phyloP scores from a whole-genome alignment of 768 basidiomycete genomes.

The Pilatotrama ljubarskyi region DNA sequence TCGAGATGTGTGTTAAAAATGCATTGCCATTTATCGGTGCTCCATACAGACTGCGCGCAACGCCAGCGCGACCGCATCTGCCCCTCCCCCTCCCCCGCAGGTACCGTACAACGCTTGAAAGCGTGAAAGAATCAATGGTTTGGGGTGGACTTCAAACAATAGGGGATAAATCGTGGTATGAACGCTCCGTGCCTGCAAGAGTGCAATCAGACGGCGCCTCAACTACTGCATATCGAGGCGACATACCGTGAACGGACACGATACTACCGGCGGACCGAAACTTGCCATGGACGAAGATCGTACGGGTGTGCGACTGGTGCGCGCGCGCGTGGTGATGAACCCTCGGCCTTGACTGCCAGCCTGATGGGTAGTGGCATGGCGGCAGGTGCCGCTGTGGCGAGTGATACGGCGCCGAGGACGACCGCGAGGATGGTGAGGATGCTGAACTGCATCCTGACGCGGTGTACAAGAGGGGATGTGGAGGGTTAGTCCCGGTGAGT shows the following conservation, averaged over 20 bases:
- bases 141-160: no score
- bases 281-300: not conserved
- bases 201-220: no score
- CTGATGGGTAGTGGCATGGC: constrained; percentile 8
- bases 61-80: no score
- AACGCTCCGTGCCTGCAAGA: no score
- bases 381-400: not conserved
- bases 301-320: not conserved
- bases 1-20: no score
- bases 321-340: constrained; percentile 2
- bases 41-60: no score
- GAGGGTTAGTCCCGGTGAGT: not conserved
- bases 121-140: no score
- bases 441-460: not conserved
- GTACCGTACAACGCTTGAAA: no score
- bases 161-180: no score
- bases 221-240: no score
- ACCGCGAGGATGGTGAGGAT: not conserved
- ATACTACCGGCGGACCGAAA: not conserved
- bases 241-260: not conserved
- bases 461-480: not conserved
- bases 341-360: constrained; percentile 4
- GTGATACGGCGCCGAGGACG: not conserved
- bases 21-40: no score
- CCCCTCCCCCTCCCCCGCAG: no score